These are phyloP conservation scores for Narthecium ossifragum DNA, from an alignment of 106 monocot species.

Conservation along the genomic window DNA sequence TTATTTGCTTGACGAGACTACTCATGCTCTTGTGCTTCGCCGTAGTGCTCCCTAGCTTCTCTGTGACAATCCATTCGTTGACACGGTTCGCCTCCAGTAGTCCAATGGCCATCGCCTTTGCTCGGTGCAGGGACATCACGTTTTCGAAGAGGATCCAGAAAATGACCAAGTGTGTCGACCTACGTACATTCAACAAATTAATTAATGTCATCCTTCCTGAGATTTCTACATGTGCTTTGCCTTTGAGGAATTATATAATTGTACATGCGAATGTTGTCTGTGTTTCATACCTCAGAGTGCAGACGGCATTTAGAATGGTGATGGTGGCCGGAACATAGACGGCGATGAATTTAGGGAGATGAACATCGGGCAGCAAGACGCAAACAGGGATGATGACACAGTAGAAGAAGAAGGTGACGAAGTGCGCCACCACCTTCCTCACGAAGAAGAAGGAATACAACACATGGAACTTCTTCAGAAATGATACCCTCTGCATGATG, in stretches of 20 bases:
- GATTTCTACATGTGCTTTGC: not conserved
- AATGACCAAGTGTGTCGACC: conserved; percentile 48
- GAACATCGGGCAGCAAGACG: conserved; percentile 40
- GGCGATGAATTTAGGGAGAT: conserved; percentile 42
- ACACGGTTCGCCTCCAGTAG: conserved; percentile 43
- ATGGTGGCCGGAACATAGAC: conserved; percentile 49
- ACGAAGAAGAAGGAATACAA: conserved; percentile 68
- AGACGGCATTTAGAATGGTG: conserved; percentile 56
- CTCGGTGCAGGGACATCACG: conserved; percentile 59
- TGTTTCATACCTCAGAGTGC: conserved; percentile 39
- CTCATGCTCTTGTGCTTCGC: conserved; percentile 15
- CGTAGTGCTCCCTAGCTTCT: conserved; percentile 45
- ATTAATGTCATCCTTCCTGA: not conserved
- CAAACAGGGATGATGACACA: conserved; percentile 53
- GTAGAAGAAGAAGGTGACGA: conserved; percentile 72
- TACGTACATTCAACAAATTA: not conserved
- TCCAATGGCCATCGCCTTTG: conserved; percentile 47
- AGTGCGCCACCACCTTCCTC: conserved; percentile 56
- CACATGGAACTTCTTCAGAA: conserved; percentile 56
- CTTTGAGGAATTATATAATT: not conserved
- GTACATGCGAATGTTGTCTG: not conserved
- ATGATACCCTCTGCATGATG: conserved; percentile 35
- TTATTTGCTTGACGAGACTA: too few relatives aligned
- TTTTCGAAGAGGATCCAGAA: conserved; percentile 80
- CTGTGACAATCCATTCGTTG: conserved; percentile 65